phyloP scores from a whole-genome alignment of 306 rosid genomes.

The Vigna mungo region DNA sequence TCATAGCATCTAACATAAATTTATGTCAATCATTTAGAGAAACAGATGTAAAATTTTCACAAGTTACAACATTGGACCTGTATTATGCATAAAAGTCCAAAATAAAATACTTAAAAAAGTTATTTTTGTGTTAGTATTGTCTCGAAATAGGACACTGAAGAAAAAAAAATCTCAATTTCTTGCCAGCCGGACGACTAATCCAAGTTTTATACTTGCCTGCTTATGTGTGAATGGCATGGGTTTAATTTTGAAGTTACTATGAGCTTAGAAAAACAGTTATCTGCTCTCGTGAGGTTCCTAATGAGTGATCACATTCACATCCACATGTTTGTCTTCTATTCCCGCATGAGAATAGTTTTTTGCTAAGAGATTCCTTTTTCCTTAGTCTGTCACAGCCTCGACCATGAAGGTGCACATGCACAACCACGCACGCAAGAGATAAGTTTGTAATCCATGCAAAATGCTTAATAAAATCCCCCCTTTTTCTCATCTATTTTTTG shows the following conservation, averaged over 20 bases:
- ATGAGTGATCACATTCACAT: constrained; percentile 26
- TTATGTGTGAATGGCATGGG: background rate
- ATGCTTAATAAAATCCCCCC: background rate
- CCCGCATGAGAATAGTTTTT: background rate
- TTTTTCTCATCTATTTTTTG: background rate
- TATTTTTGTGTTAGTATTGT: no score
- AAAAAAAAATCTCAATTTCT: background rate
- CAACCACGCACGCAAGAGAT: constrained; percentile 7
- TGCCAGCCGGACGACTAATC: background rate
- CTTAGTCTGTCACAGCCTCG: background rate
- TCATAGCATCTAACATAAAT: no score
- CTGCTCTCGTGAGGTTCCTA: background rate
- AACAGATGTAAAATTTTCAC: no score
- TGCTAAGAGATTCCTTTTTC: constrained; percentile 14
- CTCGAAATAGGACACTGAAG: no score
- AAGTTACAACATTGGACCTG: no score
- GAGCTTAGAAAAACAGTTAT: background rate
- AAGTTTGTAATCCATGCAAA: background rate
- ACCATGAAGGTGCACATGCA: constrained; percentile 37
- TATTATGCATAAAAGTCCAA: no score
- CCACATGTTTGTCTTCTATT: constrained; percentile 28
- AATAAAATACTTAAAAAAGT: no score
- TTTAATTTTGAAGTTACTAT: background rate
- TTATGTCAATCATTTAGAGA: no score
- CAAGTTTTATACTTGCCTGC: background rate